Evolutionary conservation across 768 basidiomycete species (phyloP).

Genomic region (Astraeus odoratus): DNA sequence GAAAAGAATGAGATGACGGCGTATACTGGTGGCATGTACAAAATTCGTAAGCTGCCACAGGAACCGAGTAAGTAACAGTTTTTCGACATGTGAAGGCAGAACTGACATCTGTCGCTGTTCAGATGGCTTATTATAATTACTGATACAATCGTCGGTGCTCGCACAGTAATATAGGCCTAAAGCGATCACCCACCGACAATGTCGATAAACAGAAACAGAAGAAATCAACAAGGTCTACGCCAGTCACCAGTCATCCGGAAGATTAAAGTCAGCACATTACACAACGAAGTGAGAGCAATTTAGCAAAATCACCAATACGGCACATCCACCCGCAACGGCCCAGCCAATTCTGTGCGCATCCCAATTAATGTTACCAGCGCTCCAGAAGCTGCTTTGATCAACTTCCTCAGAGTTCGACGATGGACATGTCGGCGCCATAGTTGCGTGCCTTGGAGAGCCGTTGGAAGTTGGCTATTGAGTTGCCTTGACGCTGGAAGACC

Average conservation of each 20-base stretch:
- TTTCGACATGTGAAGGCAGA: neutral
- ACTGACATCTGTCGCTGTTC: slow-evolving; percentile 80
- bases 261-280: neutral
- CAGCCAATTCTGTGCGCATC: slow-evolving; percentile 63
- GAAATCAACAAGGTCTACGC: slow-evolving; percentile 57
- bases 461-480: neutral
- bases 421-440: slow-evolving; percentile 35
- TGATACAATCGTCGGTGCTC: slow-evolving; percentile 22
- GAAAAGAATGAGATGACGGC: slow-evolving; percentile 81
- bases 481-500: neutral
- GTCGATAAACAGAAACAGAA: slow-evolving; percentile 44
- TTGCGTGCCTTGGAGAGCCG: slow-evolving; percentile 5
- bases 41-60: slow-evolving; percentile 53
- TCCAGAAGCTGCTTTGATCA: slow-evolving; percentile 65
- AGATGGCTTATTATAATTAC: slow-evolving; percentile 61
- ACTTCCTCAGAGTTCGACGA: slow-evolving; percentile 41
- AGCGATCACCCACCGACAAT: slow-evolving; percentile 49
- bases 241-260: neutral
- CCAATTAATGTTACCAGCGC: slow-evolving; percentile 46
- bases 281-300: slow-evolving; percentile 1
- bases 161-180: neutral
- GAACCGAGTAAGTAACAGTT: neutral
- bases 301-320: slow-evolving; percentile 44
- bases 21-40: slow-evolving; percentile 82
- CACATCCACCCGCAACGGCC: slow-evolving; percentile 60